Evolutionary conservation across 164 flowering plant genomes (phyloP), one percentile per base, ranked within the genome.

Genomic region (grape (Vitis vinifera)): DNA sequence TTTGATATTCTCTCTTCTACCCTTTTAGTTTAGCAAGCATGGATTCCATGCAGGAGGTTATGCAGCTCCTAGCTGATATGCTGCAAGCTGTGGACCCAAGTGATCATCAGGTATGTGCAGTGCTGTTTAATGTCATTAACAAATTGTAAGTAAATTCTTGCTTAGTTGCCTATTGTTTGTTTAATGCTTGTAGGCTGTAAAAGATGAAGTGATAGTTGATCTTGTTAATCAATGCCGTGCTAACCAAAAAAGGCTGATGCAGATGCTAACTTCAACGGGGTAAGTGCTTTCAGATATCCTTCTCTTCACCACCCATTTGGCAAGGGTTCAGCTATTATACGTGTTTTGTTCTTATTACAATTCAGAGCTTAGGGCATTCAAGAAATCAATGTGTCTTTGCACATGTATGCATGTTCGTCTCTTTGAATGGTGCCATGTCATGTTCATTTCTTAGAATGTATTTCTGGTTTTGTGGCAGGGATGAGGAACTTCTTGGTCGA

Each of bases 171-270:
- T 16, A 14, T 11, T 12, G 13, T 9, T 9, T 65, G 6, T 30
- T 59, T 65, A 1, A 8, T 70, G 8, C 52, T 69, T 86, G 68
- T 68, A 95, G 98, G 88, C 93, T 52, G 81, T 93, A 50, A 89
- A 88, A 73, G 98, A 93, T 80, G 99, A 95, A 78, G 83, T 95
- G 67, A 88, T 95, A 51, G 86, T 84, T 58, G 99, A 95, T 80
- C 97, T 95, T 70, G 97, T 84, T 15, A 78, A 77, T 51, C 88
- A 71, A 15, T 93, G 99, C 59, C 96, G 89, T 37, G 65, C 94
- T 65, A 86, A 90, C 82, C 98, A 96, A 77, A 93, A 81, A 79
- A 88, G 81, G 80, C 82, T 96, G 68, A 87, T 91, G 88, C 91
- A 91, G 78, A 83, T 88, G 88, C 77, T 95, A 56, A 83, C 85